phyloP scores from a whole-genome alignment of 2,329 filamentous ascomycete genomes.

The Cytospora piceae region DNA sequence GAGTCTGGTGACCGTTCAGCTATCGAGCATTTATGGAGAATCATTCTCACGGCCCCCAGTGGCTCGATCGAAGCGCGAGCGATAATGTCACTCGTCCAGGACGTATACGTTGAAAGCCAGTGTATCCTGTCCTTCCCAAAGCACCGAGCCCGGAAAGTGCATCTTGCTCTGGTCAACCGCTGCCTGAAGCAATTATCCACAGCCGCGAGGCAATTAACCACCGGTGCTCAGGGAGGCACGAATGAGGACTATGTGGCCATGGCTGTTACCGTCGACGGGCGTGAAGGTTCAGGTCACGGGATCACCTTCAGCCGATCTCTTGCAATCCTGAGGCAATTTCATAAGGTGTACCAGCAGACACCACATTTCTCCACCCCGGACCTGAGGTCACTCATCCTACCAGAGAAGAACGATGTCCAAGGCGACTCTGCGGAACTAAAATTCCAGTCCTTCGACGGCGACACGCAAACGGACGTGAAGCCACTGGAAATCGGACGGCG shows the following conservation, averaged over 20 bases:
- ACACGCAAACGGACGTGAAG: slow-evolving; percentile 61
- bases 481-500: slow-evolving; percentile 67
- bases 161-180: slow-evolving; percentile 72
- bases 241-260: slow-evolving; percentile 57
- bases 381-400: slow-evolving; percentile 55
- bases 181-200: slow-evolving; percentile 72
- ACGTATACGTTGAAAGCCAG: slow-evolving; percentile 68
- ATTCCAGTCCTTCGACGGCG: slow-evolving; percentile 74
- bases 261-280: slow-evolving; percentile 52
- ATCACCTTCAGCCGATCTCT: slow-evolving; percentile 70
- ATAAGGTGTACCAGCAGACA: slow-evolving; percentile 66
- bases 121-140: slow-evolving; percentile 55
- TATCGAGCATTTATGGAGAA: slow-evolving; percentile 79
- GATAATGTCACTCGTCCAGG: slow-evolving; percentile 69
- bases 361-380: slow-evolving; percentile 64
- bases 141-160: slow-evolving; percentile 58
- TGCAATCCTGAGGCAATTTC: slow-evolving; percentile 68
- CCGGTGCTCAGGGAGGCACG: slow-evolving; percentile 23
- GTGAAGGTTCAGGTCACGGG: slow-evolving; percentile 51
- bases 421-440: slow-evolving; percentile 70
- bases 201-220: slow-evolving; percentile 62
- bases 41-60: slow-evolving; percentile 71
- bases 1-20: slow-evolving; percentile 56
- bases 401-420: slow-evolving; percentile 55
- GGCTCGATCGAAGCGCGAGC: slow-evolving; percentile 69